These are phyloP conservation scores for Flaveria floridana DNA, from an alignment of 140 eudicot genomes.

Conservation along the genomic window DNA sequence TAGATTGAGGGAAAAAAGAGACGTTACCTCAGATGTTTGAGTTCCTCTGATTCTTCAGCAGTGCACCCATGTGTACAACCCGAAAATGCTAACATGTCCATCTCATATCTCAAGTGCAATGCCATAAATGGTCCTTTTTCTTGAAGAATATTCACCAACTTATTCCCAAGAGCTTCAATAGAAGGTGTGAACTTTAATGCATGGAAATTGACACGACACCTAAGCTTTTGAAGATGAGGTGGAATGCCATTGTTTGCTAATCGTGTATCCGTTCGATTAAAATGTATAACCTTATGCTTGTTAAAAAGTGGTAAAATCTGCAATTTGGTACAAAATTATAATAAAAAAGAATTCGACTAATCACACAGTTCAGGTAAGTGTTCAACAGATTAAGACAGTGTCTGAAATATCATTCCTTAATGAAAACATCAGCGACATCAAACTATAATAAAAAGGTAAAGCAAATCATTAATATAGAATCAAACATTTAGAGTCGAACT, in stretches of 20 bases:
- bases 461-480: background rate
- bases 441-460: conserved; percentile 2
- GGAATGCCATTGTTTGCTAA: conserved; percentile 89
- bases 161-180: conserved; percentile 79
- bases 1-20: background rate
- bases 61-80: conserved; percentile 98
- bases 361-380: background rate
- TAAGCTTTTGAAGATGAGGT: conserved; percentile 72
- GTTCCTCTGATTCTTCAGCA: conserved; percentile 86
- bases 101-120: conserved; percentile 89
- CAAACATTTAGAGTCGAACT: background rate
- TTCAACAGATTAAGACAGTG: too few relatives aligned
- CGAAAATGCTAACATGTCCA: conserved; percentile 99
- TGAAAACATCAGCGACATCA: background rate
- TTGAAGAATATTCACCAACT: conserved; percentile 63
- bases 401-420: background rate
- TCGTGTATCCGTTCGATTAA: conserved; percentile 91
- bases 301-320: conserved; percentile 87
- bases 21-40: conserved; percentile 55
- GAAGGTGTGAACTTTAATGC: conserved; percentile 83
- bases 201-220: conserved; percentile 95
- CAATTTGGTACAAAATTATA: conserved; percentile 21
- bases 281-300: conserved; percentile 78
- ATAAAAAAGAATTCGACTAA: background rate
- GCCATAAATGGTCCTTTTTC: conserved; percentile 75